Evolutionary conservation across 108 stramenopile species (phyloP), one percentile per base, ranked within the genome.

Genomic region (Mayamaea pseudoterrestris): DNA sequence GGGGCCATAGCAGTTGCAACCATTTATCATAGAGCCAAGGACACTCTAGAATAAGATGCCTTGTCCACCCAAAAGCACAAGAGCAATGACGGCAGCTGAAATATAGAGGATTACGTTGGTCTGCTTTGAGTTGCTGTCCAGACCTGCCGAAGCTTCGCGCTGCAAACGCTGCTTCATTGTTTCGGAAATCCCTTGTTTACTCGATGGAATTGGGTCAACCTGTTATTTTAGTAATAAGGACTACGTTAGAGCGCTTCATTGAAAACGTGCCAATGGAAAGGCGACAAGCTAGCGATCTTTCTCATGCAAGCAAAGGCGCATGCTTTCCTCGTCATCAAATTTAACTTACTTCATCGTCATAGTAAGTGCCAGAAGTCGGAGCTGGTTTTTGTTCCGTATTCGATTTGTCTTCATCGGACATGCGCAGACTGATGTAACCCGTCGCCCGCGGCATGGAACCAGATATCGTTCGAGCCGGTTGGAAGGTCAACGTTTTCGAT

Each of bases 91-190:
- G 8, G 27, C 80, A 17, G 63, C 37, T 4, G 63, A 63, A 50
- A 87, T 72, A 55, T 87, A 87, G 30, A 87, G 48, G 49, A 87
- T 66, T 5, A 80, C 76, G 58, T 87, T 87, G 31, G 73, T 63
- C 41, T 82, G 78, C 35, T 67, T 64, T 53, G 61, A 7, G 2
- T 87, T 58, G 28, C 75, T 65, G 58, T 87, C 80, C 36, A 87
- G 49, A 6, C 85, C 85, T 8, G 73, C 63, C 1, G 71, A 68
- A 5, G 85, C 85, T 61, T 87, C 85, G 17, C 61, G 53, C 59
- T 59, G 69, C 29, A 87, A 57, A 35, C 78, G 54, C 18, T 65
- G 71, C 27, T 61, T 63, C 85, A 87, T 87, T 4, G 66, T 47
- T 51, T 69, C 60, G n/a, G 78, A 80, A n/a, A 87, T 36, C 7